These are phyloP conservation scores for Chytriomyces sp. DNA, from an alignment of 192 early-diverging fungal species.

Conservation along the genomic window DNA sequence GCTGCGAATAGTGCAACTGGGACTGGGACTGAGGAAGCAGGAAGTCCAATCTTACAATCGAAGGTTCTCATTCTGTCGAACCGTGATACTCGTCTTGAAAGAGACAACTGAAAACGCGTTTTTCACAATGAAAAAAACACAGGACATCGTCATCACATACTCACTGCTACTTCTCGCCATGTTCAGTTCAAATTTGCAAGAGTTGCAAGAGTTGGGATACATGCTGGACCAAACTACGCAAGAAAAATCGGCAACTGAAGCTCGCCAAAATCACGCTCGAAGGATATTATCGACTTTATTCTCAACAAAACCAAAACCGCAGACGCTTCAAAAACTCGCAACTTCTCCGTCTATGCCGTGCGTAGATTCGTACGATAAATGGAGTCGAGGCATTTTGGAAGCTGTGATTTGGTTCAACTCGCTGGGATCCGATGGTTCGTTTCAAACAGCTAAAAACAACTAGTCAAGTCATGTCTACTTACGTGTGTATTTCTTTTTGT, in stretches of 20 bases:
- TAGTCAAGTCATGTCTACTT: no score
- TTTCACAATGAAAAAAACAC: background rate
- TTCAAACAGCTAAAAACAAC: no score
- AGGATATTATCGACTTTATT: conserved; percentile 22
- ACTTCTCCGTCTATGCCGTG: background rate
- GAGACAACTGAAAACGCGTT: background rate
- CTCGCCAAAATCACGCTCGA: background rate
- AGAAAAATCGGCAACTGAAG: background rate
- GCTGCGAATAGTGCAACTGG: background rate
- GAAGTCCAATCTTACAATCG: background rate
- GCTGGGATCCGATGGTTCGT: conserved; percentile 1
- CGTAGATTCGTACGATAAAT: conserved; percentile 24
- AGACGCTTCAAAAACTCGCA: background rate
- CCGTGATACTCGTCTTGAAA: background rate
- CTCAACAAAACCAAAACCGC: background rate
- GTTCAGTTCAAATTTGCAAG: background rate
- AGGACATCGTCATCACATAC: conserved; percentile 30
- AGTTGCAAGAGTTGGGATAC: background rate
- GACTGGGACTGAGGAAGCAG: background rate
- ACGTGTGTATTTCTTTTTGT: no score
- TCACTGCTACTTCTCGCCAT: conserved; percentile 8
- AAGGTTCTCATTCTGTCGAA: no score
- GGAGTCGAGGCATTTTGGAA: conserved; percentile 16
- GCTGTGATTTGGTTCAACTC: conserved; percentile 34
- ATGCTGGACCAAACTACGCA: background rate